Evolutionary conservation across 2,329 filamentous ascomycete genomes (phyloP).

Genomic region (Fusarium algeriense): DNA sequence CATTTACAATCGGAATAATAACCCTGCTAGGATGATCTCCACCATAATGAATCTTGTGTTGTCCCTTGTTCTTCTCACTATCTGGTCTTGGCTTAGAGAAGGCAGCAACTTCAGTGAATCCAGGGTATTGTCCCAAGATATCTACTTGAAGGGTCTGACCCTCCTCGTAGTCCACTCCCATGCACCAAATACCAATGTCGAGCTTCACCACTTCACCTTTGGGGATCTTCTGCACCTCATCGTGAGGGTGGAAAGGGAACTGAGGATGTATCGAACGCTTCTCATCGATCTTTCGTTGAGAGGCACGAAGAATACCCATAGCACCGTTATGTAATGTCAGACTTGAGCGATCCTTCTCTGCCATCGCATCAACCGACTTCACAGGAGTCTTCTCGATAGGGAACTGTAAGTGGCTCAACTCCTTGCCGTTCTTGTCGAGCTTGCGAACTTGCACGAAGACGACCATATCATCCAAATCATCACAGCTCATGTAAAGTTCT

Average conservation of each 20-base stretch:
- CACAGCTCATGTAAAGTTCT: conserved; percentile 35
- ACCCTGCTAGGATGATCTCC: conserved; percentile 34
- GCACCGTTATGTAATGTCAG: conserved; percentile 20
- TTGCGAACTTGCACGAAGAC: conserved; percentile 20
- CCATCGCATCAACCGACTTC: conserved; percentile 5
- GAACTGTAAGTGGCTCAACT: conserved; percentile 21
- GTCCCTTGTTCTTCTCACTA: conserved; percentile 21
- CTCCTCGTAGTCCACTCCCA: conserved; percentile 22
- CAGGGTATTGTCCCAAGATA: conserved; percentile 21
- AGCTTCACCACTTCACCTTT: conserved; percentile 27
- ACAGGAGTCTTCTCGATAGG: conserved; percentile 20
- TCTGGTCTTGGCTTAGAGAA: conserved; percentile 24
- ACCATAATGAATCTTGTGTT: conserved; percentile 33
- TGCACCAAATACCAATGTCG: conserved; percentile 23
- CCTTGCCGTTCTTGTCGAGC: conserved; percentile 15
- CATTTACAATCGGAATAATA: conserved; percentile 34
- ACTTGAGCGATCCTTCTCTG: conserved; percentile 15
- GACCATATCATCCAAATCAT: conserved; percentile 25
- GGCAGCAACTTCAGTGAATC: conserved; percentile 9
- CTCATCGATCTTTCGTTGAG: conserved; percentile 18
- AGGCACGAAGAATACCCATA: conserved; percentile 14
- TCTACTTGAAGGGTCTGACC: conserved; percentile 5
- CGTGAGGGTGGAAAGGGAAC: conserved; percentile 22
- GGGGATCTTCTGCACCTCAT: conserved; percentile 13
- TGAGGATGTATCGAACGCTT: conserved; percentile 11